Evolutionary conservation across 805 yeast species (phyloP).

Genomic region (Metschnikowia lachancei): DNA sequence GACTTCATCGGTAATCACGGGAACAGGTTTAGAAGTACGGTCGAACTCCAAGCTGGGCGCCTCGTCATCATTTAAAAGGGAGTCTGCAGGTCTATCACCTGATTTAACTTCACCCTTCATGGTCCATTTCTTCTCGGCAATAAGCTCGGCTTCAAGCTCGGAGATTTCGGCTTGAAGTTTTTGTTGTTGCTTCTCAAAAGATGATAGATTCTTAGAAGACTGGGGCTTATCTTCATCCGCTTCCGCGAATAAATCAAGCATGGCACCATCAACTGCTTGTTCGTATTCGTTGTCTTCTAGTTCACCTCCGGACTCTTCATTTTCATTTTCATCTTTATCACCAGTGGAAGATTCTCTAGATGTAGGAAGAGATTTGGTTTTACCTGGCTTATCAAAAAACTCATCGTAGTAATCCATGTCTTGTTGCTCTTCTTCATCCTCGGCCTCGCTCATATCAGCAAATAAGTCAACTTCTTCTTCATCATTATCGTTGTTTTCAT

Average conservation of each 20-base stretch:
- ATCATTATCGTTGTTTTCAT: conserved; percentile 24
- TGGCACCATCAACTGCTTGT: conserved; percentile 57
- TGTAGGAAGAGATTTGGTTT: conserved; percentile 20
- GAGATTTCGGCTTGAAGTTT: conserved; percentile 74
- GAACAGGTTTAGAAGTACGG: conserved; percentile 92
- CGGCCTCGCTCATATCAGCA: conserved; percentile 27
- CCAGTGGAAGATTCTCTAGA: conserved; percentile 19
- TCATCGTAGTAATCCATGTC: conserved; percentile 63
- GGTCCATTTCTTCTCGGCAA: conserved; percentile 91
- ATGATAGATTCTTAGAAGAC: conserved; percentile 49
- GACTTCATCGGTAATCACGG: conserved; percentile 85
- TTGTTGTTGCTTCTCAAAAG: conserved; percentile 80
- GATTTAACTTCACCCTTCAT: conserved; percentile 89
- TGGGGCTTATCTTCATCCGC: conserved; percentile 22
- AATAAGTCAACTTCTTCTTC: conserved; percentile 50
- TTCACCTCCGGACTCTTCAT: conserved; percentile 20
- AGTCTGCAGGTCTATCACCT: conserved; percentile 77
- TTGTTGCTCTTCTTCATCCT: conserved; percentile 38
- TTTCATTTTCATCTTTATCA: conserved; percentile 39
- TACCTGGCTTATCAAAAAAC: conserved; percentile 53
- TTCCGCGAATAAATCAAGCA: conserved; percentile 58
- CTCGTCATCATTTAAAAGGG: conserved; percentile 65
- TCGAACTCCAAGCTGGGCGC: conserved; percentile 74
- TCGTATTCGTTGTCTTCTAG: conserved; percentile 62
- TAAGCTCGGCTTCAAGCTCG: conserved; percentile 77